Base-by-base conservation (phyloP, 495 filamentous ascomycete genomes). In the Aspergillus steynii region DNA sequence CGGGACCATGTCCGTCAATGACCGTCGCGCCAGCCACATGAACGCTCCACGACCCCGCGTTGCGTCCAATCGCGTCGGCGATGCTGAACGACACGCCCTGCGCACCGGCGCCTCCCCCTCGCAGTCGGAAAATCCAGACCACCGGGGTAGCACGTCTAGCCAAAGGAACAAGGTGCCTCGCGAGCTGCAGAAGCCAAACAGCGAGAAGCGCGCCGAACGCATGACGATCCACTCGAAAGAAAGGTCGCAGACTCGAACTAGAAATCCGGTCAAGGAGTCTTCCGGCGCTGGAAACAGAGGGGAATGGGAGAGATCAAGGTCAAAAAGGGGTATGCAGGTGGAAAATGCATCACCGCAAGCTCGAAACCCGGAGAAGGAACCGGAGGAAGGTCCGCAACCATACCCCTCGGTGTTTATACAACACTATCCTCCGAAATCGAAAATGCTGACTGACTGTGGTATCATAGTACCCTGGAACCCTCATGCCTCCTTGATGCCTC, bases 401-500 rank as follows among this genome's bases (percentile, higher is more conserved):
- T 37, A 2, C 32, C 31, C 50, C 7, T 54, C 9, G 53, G 47
- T 27, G 20, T 27, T 37, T 50, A 50, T 49, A 50, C 47, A 32
- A 8, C 25, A 27, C 46, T 29, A 32, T 29, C 15, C 10, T 29
- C 15, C 10, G n/a, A 15, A 31, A 34, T 47, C 42, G 20, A 29
- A 53, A 7, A 62, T 58, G 55, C 66, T 74, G 56, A 79, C 60
- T 57, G 37, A 29, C 54, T 2, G 15, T 61, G 55, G 12, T 48
- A 52, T 50, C n/a, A 58, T 34, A 87, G 85, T 70, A 50, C 76
- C 85, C 69, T 99, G 95, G 95, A 87, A 86, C 61, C 95, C 95
- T 1, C 86, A 92, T 66, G 96, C 86, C 15, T 88, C 84, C 2
- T 77, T 99, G 20, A 82, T 93, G 49, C 85, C 93, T 53, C 91